Evolutionary conservation across 2,329 filamentous ascomycete species (phyloP), one percentile per base, ranked within the genome.

Genomic region (Neocucurbitaria cava): DNA sequence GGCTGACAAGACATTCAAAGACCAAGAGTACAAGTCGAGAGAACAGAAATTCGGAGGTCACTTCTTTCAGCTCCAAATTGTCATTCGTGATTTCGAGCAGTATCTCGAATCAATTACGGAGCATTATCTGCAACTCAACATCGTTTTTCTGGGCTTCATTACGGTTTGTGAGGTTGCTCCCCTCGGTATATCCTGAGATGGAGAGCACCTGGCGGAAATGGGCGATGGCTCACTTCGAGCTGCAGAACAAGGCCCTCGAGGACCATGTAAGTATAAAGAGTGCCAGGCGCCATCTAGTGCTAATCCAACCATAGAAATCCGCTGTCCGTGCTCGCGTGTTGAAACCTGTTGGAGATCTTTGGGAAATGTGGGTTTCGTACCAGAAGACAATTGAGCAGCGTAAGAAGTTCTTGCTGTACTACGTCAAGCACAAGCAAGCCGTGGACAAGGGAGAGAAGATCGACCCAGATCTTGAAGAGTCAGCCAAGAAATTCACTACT

Each of bases 201-300:
- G 93, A 97, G 76, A 93, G 90, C 80, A 96, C 96, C 73, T 98
- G 94, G 91, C 90, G 92, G 45, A 90, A 89, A 58, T 95, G 96
- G 76, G 94, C 92, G 62, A 87, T 92, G 69, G 90, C 89, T 30
- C 90, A 96, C 77, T 86, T 90, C 61, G 93, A 97, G 67, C 87
- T 98, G 61, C 88, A 93, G 68, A 89, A 88, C 56, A 86, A 92
- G 60, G 90, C 90, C 4, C 81, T 98, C 20, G 89, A 92, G 56
- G 90, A 94, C 64, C 93, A 97, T 81, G 88, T 93, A 79, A 84
- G 84, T 55, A 47, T 49, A 20, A 43, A 39, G 24, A 56, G 4
- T 28, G 60, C 7, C 20, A 31, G 20, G 9, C 6, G n/a, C 38
- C 38, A 26, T 31, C 54, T 36, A 28, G 38, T 49, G 46, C 62